phyloP scores from a whole-genome alignment of 2,329 filamentous ascomycete genomes.

The Intubia oerlemansii region DNA sequence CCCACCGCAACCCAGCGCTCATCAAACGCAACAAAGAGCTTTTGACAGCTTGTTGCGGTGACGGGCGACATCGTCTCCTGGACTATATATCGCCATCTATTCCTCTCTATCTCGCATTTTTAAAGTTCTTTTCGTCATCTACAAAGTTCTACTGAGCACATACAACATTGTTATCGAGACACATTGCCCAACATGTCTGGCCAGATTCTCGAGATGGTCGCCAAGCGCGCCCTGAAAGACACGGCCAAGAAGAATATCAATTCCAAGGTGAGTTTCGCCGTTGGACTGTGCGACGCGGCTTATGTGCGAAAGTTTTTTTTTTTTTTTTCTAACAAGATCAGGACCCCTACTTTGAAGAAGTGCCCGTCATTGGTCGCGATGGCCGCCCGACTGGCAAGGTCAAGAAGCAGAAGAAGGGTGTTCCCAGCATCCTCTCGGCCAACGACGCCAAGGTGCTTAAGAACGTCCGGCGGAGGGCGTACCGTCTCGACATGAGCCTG shows the following conservation, averaged over 20 bases:
- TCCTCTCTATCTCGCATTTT: not conserved
- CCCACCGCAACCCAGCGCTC: too few relatives aligned
- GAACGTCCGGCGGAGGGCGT: conserved; percentile 67
- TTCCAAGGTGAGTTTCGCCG: conserved; percentile 8
- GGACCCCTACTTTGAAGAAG: conserved; percentile 79
- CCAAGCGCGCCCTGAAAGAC: conserved; percentile 8
- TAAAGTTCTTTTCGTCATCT: too few relatives aligned
- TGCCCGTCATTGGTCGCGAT: conserved; percentile 50
- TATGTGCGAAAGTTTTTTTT: not conserved
- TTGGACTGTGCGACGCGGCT: too few relatives aligned
- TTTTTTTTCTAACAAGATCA: not conserved
- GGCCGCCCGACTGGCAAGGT: conserved; percentile 46
- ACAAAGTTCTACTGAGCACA: too few relatives aligned
- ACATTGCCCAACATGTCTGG: conserved; percentile 8
- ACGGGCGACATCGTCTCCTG: not conserved
- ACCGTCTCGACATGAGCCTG: conserved; percentile 64
- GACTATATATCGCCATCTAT: not conserved
- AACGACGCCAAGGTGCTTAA: conserved; percentile 69
- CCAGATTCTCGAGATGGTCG: conserved; percentile 7
- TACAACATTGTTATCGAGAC: too few relatives aligned
- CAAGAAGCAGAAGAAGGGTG: conserved; percentile 69
- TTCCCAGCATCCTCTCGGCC: conserved; percentile 62
- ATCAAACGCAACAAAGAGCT: too few relatives aligned
- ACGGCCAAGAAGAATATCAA: conserved; percentile 10
- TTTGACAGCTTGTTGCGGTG: too few relatives aligned